phyloP scores from a whole-genome alignment of 192 early-diverging fungal genomes.

The Umbelopsis ramanniana region DNA sequence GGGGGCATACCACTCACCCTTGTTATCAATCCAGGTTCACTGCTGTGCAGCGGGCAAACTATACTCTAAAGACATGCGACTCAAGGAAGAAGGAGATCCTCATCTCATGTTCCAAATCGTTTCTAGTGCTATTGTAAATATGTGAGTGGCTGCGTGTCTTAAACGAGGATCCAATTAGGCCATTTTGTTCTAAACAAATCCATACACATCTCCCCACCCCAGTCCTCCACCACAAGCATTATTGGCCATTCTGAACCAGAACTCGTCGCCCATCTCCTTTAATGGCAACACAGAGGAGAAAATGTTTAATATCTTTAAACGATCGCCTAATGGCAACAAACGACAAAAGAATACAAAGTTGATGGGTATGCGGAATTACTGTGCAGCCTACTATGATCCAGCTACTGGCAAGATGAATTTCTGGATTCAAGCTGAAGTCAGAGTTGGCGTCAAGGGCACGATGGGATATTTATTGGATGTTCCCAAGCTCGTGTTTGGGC shows the following conservation, averaged over 20 bases:
- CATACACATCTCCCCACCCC: not conserved
- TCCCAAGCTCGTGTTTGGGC: slow-evolving; percentile 39
- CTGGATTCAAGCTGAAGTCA: slow-evolving; percentile 43
- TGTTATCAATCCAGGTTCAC: slow-evolving; percentile 50
- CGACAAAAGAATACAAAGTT: slow-evolving; percentile 40
- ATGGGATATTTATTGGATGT: slow-evolving; percentile 44
- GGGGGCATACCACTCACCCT: not conserved
- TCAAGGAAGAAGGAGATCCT: slow-evolving; percentile 63
- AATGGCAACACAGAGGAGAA: slow-evolving; percentile 68
- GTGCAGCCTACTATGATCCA: slow-evolving; percentile 36
- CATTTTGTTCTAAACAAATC: slow-evolving; percentile 18
- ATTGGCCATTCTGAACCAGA: slow-evolving; percentile 66
- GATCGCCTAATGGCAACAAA: slow-evolving; percentile 68
- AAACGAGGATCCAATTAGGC: not conserved
- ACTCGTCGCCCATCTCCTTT: slow-evolving; percentile 57
- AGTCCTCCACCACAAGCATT: slow-evolving; percentile 74
- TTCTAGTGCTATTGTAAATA: slow-evolving; percentile 82
- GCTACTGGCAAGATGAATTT: slow-evolving; percentile 35
- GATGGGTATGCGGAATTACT: slow-evolving; percentile 44
- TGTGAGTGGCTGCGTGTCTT: slow-evolving; percentile 32
- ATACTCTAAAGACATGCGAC: slow-evolving; percentile 55
- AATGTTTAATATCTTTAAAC: slow-evolving; percentile 73
- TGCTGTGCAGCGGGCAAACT: slow-evolving; percentile 68
- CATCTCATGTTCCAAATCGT: slow-evolving; percentile 81
- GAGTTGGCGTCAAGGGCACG: slow-evolving; percentile 39